Conservation (phyloP, 352 stramenopile species). For the Pythium myriotylum region DNA sequence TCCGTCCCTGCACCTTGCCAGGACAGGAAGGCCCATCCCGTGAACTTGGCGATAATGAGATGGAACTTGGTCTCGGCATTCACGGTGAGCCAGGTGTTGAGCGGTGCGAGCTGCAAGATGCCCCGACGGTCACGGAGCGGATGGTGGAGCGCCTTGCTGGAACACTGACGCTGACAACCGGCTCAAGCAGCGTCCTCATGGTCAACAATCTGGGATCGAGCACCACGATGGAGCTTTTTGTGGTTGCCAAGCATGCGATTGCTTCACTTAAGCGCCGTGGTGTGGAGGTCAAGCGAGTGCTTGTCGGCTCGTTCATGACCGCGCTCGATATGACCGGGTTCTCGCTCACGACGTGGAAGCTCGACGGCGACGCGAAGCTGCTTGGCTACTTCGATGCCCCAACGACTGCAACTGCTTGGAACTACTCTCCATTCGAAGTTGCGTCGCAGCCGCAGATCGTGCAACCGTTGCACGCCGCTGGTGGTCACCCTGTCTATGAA, state of each 20-base stretch:
- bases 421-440: slow-evolving; percentile 47
- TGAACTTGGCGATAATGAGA: slow-evolving; percentile 59
- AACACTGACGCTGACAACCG: slow-evolving; percentile 41
- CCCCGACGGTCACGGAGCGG: slow-evolving; percentile 48
- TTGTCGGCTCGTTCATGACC: slow-evolving; percentile 97
- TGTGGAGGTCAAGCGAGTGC: slow-evolving; percentile 83
- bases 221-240: slow-evolving; percentile 95
- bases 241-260: slow-evolving; percentile 87
- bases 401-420: slow-evolving; percentile 69
- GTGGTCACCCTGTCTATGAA: slow-evolving; percentile 31
- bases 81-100: slow-evolving; percentile 91
- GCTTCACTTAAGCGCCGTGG: slow-evolving; percentile 56
- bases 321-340: slow-evolving; percentile 97
- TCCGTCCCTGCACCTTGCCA: slow-evolving; percentile 95
- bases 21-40: slow-evolving; percentile 75
- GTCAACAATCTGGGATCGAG: slow-evolving; percentile 97
- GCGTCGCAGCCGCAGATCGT: slow-evolving; percentile 20
- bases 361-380: slow-evolving; percentile 58
- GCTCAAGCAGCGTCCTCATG: slow-evolving; percentile 76
- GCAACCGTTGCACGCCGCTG: slow-evolving; percentile 20
- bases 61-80: slow-evolving; percentile 96
- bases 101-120: slow-evolving; percentile 58
- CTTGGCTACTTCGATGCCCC: slow-evolving; percentile 61
- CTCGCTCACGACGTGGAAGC: slow-evolving; percentile 88
- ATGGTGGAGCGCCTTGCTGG: slow-evolving; percentile 59